Evolutionary conservation across 2,329 filamentous ascomycete genomes (phyloP).

Genomic region (Apiospora kogelbergensis): DNA sequence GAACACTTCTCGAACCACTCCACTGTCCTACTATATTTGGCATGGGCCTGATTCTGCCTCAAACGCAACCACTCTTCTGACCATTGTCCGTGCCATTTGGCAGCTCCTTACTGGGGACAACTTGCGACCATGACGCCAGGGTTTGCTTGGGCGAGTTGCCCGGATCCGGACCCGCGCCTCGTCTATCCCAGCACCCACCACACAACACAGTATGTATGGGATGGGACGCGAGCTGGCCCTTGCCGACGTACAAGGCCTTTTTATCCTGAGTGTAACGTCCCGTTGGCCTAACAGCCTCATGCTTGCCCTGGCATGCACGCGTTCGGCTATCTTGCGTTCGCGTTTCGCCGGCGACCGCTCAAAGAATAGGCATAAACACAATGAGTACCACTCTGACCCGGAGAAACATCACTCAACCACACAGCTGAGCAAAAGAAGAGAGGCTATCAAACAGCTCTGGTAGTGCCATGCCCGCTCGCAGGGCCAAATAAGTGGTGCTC

Average conservation of each 20-base stretch:
- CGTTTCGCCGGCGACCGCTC: background rate
- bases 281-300: background rate
- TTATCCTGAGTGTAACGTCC: background rate
- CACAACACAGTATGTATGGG: slow-evolving; percentile 3
- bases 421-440: background rate
- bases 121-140: slow-evolving; percentile 6
- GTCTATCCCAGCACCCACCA: background rate
- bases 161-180: background rate
- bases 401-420: background rate
- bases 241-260: background rate
- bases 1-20: slow-evolving; percentile 6
- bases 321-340: background rate
- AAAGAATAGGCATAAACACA: background rate
- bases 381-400: background rate
- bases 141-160: background rate
- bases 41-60: slow-evolving; percentile 5
- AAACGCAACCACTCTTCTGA: background rate
- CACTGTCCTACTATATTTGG: background rate
- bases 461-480: background rate
- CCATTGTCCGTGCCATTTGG: slow-evolving; percentile 4
- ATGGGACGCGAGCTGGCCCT: background rate
- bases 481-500: background rate
- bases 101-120: slow-evolving; percentile 6
- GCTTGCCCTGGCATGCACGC: background rate
- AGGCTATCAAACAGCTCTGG: background rate